Conservation (phyloP, 805 yeast genomes). For the Hanseniaspora taiwanica region DNA sequence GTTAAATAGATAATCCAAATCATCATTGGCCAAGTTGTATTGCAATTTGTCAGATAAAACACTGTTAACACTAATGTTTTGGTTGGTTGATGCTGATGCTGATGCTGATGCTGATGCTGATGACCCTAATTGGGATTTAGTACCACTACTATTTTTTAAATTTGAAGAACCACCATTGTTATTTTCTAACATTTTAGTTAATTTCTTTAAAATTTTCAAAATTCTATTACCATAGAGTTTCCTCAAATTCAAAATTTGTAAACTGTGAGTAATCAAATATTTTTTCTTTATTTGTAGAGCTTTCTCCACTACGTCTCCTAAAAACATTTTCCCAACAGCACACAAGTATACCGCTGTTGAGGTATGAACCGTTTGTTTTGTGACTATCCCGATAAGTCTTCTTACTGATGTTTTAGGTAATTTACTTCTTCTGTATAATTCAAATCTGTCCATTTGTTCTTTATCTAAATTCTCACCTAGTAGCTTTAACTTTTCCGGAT, state of each 20-base stretch:
- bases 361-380: conserved; percentile 69
- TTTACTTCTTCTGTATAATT: conserved; percentile 70
- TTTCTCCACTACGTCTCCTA: conserved; percentile 80
- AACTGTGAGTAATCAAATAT: conserved; percentile 31
- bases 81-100: neutral
- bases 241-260: conserved; percentile 27
- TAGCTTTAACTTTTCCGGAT: conserved; percentile 47
- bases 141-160: neutral
- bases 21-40: neutral
- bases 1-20: neutral
- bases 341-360: conserved; percentile 71
- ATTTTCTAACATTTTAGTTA: conserved; percentile 12
- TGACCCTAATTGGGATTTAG: no score
- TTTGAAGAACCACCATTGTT: neutral
- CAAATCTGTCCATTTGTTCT: conserved; percentile 81
- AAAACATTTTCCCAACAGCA: conserved; percentile 75
- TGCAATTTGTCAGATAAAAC: neutral
- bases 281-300: conserved; percentile 61
- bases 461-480: conserved; percentile 60
- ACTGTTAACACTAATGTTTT: neutral
- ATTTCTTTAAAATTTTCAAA: conserved; percentile 25
- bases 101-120: neutral
- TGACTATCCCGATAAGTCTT: conserved; percentile 62
- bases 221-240: conserved; percentile 25
- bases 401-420: conserved; percentile 63